Evolutionary conservation across 2,329 filamentous ascomycete species (phyloP), one percentile per base, ranked within the genome.

Genomic region (Botrytis deweyae): DNA sequence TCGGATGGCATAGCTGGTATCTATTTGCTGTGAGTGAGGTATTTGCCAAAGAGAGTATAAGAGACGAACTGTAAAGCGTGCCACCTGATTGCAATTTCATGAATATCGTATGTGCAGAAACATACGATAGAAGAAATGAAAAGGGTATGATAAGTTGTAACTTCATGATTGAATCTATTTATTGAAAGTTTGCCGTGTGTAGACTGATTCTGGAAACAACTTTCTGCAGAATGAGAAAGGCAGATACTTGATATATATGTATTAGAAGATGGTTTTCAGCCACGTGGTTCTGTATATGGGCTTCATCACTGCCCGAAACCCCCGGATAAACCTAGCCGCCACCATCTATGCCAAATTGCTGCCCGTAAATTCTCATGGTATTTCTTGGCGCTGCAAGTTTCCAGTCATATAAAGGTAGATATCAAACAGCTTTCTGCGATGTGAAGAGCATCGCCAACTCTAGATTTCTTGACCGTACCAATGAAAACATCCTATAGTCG

Each of bases 91-190:
- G 29, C n/a, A 74, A 59, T 42, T 66, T 61, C 62, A 36, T 67
- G 36, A 74, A 74, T 46, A 74, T 74, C 2, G 73, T 65, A 33
- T 74, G 73, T 36, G 73, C 68, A 12, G 58, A 65, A 3, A 25
- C 73, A n/a, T 12, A 29, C 8, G 58, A 52, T 29, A 74, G 29
- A 8, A 72, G 36, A 33, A 52, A 62, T 33, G 46, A 49, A 40
- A 67, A 44, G 1, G 52, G 65, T n/a, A 44, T 25, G 36, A 67
- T 7, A 25, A 49, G 20, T 62, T 74, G 67, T 22, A 70, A 64
- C 42, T 67, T 72, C 73, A 74, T 74, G 42, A 22, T 73, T 58
- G n/a, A 20, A 20, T 40, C 14, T 3, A 12, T 52, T 12, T 33
- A 8, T 36, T 38, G 22, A 38, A 67, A 38, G 0, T 3, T 52